Conservation (phyloP, 306 rosid species). For the Ceratonia siliqua region DNA sequence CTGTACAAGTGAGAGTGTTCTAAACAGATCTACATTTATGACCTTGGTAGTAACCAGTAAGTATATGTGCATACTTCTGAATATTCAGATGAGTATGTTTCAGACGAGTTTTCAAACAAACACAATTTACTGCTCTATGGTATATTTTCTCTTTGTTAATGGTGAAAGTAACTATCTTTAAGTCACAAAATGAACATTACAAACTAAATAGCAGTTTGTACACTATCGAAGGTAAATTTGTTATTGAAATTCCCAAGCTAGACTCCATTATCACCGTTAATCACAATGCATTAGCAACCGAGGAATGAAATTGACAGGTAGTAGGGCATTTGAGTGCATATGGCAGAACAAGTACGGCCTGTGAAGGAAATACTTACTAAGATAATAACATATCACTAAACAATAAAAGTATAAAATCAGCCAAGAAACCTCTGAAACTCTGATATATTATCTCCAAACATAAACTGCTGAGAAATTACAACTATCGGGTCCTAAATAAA, state of each 20-base stretch:
- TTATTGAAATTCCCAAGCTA: constrained; percentile 7
- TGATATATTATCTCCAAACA: too few species aligned
- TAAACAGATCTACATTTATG: too few species aligned
- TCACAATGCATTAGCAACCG: neutral
- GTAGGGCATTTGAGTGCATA: neutral
- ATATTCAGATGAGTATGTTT: too few species aligned
- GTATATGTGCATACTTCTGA: too few species aligned
- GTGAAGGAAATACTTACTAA: neutral
- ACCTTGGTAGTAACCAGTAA: too few species aligned
- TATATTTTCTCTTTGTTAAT: neutral
- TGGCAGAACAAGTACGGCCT: constrained; percentile 6
- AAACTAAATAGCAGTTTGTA: neutral
- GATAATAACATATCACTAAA: constrained; percentile 16
- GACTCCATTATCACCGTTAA: neutral
- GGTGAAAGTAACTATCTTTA: neutral
- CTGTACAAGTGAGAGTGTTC: neutral
- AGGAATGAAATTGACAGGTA: neutral
- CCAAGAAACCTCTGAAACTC: too few species aligned
- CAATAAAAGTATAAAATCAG: constrained; percentile 22
- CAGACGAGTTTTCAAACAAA: neutral
- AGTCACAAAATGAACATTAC: neutral
- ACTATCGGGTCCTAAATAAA: too few species aligned
- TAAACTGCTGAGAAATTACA: too few species aligned
- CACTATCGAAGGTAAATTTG: neutral
- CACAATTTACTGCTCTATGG: neutral